Conservation (phyloP, 179 eudicot species). For the Silene noctiflora region DNA sequence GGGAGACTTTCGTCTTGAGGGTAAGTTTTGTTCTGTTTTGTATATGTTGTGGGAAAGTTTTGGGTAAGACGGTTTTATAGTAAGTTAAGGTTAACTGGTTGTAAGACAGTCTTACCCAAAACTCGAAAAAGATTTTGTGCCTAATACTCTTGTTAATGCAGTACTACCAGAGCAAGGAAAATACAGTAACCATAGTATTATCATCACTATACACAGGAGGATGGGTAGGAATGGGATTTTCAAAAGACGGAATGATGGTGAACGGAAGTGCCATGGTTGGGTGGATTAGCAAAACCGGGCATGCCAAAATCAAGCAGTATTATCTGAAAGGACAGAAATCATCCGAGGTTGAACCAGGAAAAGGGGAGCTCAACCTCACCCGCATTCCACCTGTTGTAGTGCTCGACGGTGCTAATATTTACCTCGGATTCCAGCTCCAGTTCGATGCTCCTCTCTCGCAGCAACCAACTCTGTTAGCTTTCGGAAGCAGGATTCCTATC, state of each 20-base stretch:
- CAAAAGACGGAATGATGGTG: slow-evolving; percentile 82
- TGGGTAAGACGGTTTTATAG: not conserved
- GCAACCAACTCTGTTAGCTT: slow-evolving; percentile 79
- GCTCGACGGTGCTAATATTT: slow-evolving; percentile 63
- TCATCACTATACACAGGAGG: slow-evolving; percentile 84
- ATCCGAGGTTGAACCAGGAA: slow-evolving; percentile 47
- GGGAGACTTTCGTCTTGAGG: slow-evolving; percentile 75
- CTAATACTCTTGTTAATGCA: slow-evolving; percentile 35
- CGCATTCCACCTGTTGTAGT: slow-evolving; percentile 60
- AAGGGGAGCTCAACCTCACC: slow-evolving; percentile 71
- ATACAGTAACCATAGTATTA: slow-evolving; percentile 62
- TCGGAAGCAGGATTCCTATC: slow-evolving; percentile 56
- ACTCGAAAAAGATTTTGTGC: not conserved
- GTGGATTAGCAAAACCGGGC: slow-evolving; percentile 69
- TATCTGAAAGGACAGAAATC: slow-evolving; percentile 52
- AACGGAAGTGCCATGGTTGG: slow-evolving; percentile 92
- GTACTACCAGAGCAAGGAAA: slow-evolving; percentile 70
- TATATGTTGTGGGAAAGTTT: not conserved
- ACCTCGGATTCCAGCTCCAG: slow-evolving; percentile 81
- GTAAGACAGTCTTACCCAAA: too few species aligned
- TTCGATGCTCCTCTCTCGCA: slow-evolving; percentile 35
- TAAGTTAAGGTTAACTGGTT: too few species aligned
- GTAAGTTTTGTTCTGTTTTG: slow-evolving; percentile 36
- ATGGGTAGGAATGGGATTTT: slow-evolving; percentile 94
- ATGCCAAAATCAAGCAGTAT: slow-evolving; percentile 65